Base-by-base conservation (phyloP, 2,329 filamentous ascomycete genomes). In the Pyrenophora teres region DNA sequence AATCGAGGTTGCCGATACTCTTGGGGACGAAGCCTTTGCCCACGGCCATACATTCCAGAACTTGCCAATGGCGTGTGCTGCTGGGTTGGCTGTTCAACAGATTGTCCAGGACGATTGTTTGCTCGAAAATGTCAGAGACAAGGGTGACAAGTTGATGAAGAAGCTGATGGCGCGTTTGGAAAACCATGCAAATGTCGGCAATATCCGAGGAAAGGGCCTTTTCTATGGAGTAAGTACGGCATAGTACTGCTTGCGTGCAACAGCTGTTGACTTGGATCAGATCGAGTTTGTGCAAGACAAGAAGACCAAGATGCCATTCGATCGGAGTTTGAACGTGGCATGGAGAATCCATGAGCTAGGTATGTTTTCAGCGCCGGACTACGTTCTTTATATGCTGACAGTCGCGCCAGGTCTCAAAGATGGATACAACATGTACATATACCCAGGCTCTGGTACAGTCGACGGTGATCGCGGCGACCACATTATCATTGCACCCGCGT, bases 401-500 rank as follows among this genome's bases (percentile, higher is more conserved):
- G n/a, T 10, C 3, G 36, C 37, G 9, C 21, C 47, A 80, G 77
- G 74, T 19, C 68, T 78, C 54, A 64, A 69, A 40, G 56, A 68
- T 12, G 70, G 72, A 4, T 78, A 81, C 62, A 78, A 76, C 47
- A 81, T 88, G 56, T 80, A 80, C 3, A 64, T 90, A 2, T 90
- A 90, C 65, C 84, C 84, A 1, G 86, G 86, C 0, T 74, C 75
- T 0, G 87, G 87, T 1, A 84, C 84, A 0, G 82, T 77, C 0
- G 85, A 89, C 38, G 77, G 81, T 1, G 65, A 69, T n/a, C 67
- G 68, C 1, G 88, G 88, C 8, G 89, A 92, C 63, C 87, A 90
- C 68, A 76, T 90, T 31, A 78, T 92, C 21, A 63, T 92, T 9
- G 82, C 87, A 1, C 89, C 89, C 4, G 80, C 88, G 0, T 90